Evolutionary conservation across 2,329 filamentous ascomycete genomes (phyloP).

Genomic region (Cytospora schulzeri): DNA sequence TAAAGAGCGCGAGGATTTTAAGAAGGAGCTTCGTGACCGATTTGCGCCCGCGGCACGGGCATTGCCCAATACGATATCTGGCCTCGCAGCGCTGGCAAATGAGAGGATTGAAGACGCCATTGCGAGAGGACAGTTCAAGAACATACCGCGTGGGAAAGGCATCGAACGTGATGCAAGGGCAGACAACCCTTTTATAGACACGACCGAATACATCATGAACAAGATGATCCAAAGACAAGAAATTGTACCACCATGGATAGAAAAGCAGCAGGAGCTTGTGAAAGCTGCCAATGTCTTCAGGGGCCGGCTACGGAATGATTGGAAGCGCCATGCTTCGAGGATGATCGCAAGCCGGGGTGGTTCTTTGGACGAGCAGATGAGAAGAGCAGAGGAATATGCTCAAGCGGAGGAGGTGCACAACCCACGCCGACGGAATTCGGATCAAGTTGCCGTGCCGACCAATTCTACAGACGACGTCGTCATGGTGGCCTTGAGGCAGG

Average conservation of each 20-base stretch:
- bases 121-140: slow-evolving; percentile 82
- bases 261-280: slow-evolving; percentile 91
- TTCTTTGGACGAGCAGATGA: slow-evolving; percentile 71
- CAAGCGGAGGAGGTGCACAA: slow-evolving; percentile 70
- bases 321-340: slow-evolving; percentile 79
- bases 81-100: slow-evolving; percentile 82
- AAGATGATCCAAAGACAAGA: slow-evolving; percentile 97
- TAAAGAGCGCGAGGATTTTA: slow-evolving; percentile 71
- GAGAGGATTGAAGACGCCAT: slow-evolving; percentile 92
- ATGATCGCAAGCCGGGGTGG: slow-evolving; percentile 79
- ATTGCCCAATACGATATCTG: slow-evolving; percentile 76
- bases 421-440: slow-evolving; percentile 51
- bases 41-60: slow-evolving; percentile 73
- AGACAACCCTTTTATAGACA: slow-evolving; percentile 88
- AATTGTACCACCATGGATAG: slow-evolving; percentile 96
- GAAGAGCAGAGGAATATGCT: slow-evolving; percentile 72
- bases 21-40: slow-evolving; percentile 75
- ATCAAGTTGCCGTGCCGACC: slow-evolving; percentile 50
- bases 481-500: slow-evolving; percentile 48
- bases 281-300: slow-evolving; percentile 72
- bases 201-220: slow-evolving; percentile 97
- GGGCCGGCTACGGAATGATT: slow-evolving; percentile 73
- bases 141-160: slow-evolving; percentile 78
- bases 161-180: slow-evolving; percentile 81
- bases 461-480: slow-evolving; percentile 52